Conservation (phyloP, 306 rosid genomes). For the Phaseolus lunatus region DNA sequence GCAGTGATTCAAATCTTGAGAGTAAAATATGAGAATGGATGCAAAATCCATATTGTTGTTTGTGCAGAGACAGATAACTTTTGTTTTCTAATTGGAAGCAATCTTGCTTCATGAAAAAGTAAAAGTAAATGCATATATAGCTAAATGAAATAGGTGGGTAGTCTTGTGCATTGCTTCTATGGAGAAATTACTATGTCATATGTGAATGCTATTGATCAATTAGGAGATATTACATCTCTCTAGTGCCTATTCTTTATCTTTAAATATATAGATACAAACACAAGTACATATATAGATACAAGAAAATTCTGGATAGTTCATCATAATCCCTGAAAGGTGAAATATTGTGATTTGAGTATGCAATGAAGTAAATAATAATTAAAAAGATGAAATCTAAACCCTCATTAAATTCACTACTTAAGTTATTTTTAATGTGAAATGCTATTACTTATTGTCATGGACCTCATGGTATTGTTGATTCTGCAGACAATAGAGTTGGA, state of each 20-base stretch:
- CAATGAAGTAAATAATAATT: not conserved
- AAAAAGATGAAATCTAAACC: not conserved
- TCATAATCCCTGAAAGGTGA: not conserved
- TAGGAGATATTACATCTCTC: not conserved
- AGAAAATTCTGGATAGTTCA: not conserved
- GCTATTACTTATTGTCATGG: slow-evolving; percentile 38
- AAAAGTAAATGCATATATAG: too few species aligned
- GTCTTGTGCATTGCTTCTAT: not conserved
- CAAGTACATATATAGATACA: not conserved
- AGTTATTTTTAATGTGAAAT: not conserved
- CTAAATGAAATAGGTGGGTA: too few species aligned
- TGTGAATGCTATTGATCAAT: not conserved
- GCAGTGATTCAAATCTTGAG: not conserved
- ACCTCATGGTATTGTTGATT: slow-evolving; percentile 30
- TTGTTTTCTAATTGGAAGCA: too few species aligned
- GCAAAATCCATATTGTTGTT: not conserved
- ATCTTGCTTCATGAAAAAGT: too few species aligned
- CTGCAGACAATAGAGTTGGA: slow-evolving; percentile 82
- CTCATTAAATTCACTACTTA: not conserved
- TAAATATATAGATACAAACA: too few species aligned
- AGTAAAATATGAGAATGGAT: not conserved
- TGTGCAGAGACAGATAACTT: not conserved
- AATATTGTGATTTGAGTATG: not conserved
- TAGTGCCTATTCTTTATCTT: not conserved
- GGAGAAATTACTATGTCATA: not conserved